Percentiles rank a stretch among this genome's conserved stretches.
phyloP scores from a whole-genome alignment of 202 grass and related monocot species.

The Musa balbisiana region DNA sequence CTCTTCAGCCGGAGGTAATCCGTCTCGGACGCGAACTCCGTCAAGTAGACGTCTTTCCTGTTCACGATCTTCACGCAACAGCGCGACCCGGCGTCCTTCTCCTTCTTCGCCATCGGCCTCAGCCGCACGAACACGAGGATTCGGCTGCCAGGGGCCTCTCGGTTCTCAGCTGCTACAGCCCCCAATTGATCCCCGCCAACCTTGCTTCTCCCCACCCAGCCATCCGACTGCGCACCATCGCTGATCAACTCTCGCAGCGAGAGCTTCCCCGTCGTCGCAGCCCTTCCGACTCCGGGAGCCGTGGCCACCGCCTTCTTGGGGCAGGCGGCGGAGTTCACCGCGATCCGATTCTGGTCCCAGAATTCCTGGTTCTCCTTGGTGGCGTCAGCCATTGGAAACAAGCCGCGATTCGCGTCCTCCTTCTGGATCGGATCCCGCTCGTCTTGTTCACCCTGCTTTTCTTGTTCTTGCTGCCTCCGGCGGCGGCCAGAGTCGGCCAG shows the following conservation, averaged over 20 bases:
- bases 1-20: constrained; percentile 91
- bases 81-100: constrained; percentile 74
- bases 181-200: constrained; percentile 3
- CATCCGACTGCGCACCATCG: constrained; percentile 25
- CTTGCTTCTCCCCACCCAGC: neutral
- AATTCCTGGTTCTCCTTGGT: constrained; percentile 33
- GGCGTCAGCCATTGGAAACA: constrained; percentile 30
- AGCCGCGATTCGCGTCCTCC: constrained; percentile 16
- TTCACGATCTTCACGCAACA: constrained; percentile 90
- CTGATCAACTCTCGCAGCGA: constrained; percentile 49
- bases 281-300: neutral
- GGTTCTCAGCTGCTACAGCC: constrained; percentile 7
- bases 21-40: constrained; percentile 70
- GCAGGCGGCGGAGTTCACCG: constrained; percentile 39
- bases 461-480: constrained; percentile 19
- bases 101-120: constrained; percentile 84
- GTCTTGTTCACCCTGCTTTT: constrained; percentile 15
- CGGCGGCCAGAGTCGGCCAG: constrained; percentile 23
- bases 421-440: constrained; percentile 30
- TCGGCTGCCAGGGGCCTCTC: constrained; percentile 39
- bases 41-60: constrained; percentile 78
- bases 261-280: constrained; percentile 41
- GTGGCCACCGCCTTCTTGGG: constrained; percentile 43
- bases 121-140: constrained; percentile 84
- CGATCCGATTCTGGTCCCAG: neutral